These are phyloP conservation scores for Acanthamoeba triangularis DNA, from an alignment of 208 protist species.

Conservation along the genomic window DNA sequence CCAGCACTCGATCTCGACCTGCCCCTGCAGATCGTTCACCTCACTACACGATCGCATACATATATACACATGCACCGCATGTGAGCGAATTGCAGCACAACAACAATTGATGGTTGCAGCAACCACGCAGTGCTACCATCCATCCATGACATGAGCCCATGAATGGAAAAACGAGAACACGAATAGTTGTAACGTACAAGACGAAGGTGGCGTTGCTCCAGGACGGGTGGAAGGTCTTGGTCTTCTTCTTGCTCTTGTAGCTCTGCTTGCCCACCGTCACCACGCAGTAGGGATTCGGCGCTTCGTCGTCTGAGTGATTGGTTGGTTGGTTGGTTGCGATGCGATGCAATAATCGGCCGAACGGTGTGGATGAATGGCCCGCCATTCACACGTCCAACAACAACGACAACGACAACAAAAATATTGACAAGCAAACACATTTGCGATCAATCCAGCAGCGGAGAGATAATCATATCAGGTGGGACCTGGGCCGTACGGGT, in stretches of 20 bases:
- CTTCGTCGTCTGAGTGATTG: not conserved
- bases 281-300: slow-evolving; percentile 22
- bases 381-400: too few species aligned
- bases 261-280: slow-evolving; percentile 30
- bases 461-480: too few species aligned
- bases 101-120: not conserved
- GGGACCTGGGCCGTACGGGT: not conserved
- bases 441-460: too few species aligned
- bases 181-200: not conserved
- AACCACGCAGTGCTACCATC: not conserved
- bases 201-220: slow-evolving; percentile 59
- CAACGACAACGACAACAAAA: too few species aligned
- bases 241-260: slow-evolving; percentile 68
- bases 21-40: not conserved
- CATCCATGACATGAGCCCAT: not conserved
- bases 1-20: slow-evolving; percentile 53
- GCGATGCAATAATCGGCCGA: too few species aligned
- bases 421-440: too few species aligned
- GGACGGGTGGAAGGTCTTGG: slow-evolving; percentile 20
- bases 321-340: too few species aligned
- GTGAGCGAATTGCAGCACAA: not conserved
- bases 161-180: not conserved
- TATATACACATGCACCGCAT: not conserved
- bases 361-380: too few species aligned
- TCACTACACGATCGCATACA: not conserved